Evolutionary conservation across 192 early-diverging fungal species (phyloP).

Genomic region (Umbelopsis isabellina): DNA sequence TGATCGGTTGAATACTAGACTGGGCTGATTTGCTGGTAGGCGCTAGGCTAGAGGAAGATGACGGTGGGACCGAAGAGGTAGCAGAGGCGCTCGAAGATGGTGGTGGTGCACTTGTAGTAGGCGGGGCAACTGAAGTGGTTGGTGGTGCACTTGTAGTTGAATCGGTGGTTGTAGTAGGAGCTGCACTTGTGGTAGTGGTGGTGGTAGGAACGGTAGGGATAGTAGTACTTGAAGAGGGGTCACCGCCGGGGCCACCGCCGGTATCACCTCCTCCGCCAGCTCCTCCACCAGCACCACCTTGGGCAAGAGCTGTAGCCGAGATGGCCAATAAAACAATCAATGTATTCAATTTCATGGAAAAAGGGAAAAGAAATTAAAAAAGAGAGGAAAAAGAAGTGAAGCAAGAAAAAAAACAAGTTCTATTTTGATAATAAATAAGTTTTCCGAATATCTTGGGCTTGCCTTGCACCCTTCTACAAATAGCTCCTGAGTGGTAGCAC

Average conservation of each 20-base stretch:
- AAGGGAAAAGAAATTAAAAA: neutral
- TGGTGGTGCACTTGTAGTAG: neutral
- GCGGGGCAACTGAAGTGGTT: neutral
- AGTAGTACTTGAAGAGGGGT: too few species aligned
- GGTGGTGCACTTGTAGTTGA: neutral
- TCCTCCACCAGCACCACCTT: neutral
- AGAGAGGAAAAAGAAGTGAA: neutral
- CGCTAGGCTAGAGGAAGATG: conserved; percentile 9
- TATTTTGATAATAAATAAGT: conserved; percentile 10
- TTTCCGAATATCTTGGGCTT: too few species aligned
- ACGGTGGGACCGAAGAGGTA: neutral
- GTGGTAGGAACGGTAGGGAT: conserved; percentile 1
- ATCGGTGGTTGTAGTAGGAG: neutral
- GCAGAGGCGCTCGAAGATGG: neutral
- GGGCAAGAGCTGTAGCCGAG: conserved; percentile 1
- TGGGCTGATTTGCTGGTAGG: neutral
- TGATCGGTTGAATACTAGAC: neutral
- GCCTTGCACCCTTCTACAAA: conserved; percentile 5
- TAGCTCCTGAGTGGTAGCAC: conserved; percentile 1
- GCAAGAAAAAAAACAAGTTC: conserved; percentile 10
- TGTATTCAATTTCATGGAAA: conserved; percentile 22
- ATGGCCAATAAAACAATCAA: conserved; percentile 3
- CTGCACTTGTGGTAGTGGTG: neutral
- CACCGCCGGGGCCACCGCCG: neutral
- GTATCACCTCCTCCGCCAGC: too few species aligned